phyloP scores from a whole-genome alignment of 352 stramenopile species.

The Phytopythium delawarense region DNA sequence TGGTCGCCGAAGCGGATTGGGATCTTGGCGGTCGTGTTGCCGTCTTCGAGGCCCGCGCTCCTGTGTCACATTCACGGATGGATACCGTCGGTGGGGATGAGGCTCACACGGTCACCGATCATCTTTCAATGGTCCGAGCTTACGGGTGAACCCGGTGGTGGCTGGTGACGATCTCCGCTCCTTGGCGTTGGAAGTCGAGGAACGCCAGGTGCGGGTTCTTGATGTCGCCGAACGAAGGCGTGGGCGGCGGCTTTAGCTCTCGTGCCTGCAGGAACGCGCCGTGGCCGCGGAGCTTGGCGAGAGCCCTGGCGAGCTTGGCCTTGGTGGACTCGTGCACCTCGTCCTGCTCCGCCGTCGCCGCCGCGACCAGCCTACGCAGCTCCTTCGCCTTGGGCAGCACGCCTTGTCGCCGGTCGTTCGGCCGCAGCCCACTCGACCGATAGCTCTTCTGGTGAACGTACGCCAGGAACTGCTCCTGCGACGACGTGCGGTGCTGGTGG shows the following conservation, averaged over 20 bases:
- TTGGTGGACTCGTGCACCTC: slow-evolving; percentile 10
- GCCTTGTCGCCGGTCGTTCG: slow-evolving; percentile 37
- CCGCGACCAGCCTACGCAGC: slow-evolving; percentile 29
- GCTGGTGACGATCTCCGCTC: not conserved
- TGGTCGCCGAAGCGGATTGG: slow-evolving; percentile 59
- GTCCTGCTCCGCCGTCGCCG: slow-evolving; percentile 11
- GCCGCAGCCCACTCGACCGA: slow-evolving; percentile 27
- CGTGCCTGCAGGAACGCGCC: slow-evolving; percentile 22
- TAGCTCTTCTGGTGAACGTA: slow-evolving; percentile 47
- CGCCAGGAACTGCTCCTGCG: slow-evolving; percentile 35
- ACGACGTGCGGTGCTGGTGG: slow-evolving; percentile 6
- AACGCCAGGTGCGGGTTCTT: slow-evolving; percentile 68
- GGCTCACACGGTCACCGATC: not conserved
- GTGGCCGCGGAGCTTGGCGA: slow-evolving; percentile 25
- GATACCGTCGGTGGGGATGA: not conserved
- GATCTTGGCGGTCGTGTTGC: slow-evolving; percentile 43
- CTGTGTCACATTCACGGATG: slow-evolving; percentile 8
- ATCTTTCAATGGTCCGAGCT: not conserved
- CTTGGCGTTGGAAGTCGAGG: slow-evolving; percentile 39
- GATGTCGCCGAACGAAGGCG: slow-evolving; percentile 17
- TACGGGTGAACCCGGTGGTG: slow-evolving; percentile 18
- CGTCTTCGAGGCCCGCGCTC: slow-evolving; percentile 24
- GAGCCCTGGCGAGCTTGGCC: slow-evolving; percentile 21
- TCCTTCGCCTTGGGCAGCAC: slow-evolving; percentile 21
- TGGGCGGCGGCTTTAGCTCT: not conserved